Base-by-base conservation (phyloP, 257 asterid species). In the Solanum lycopersicoides region DNA sequence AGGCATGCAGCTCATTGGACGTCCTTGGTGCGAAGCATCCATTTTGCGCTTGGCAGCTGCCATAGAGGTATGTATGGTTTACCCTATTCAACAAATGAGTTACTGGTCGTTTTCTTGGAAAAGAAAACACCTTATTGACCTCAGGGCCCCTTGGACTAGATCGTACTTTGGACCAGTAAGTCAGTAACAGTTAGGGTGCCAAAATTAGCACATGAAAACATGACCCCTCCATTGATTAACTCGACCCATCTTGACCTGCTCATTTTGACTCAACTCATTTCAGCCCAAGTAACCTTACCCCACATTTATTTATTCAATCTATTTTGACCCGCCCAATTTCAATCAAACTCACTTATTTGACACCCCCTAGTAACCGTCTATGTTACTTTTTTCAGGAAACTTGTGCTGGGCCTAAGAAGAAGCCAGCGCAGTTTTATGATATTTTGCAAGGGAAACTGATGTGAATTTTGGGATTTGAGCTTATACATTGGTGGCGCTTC, bases 11-110 rank as follows among this genome's bases (percentile, higher is more conserved):
- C 89, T 96, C 89, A 92, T 97, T 15, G 99, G 99, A 35, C 95
- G 98, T 32, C 99, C 99, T 41, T 97, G 99, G 99, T 90, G 95
- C 50, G 99, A 96, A 90, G 98, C 99, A 87, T 92, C 99, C 45
- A 83, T 96, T 86, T 89, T 96, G 89, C 98, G 94, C 83, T 91
- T 97, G 90, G 98, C 99, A 63, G 95, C 98, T 90, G 95, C 98
- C 9, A 50, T 97, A 12, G 96, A 95, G 98, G 99, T 97, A 89
- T 41, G 99, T 97, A 89, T 41, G 79, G 28, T 18, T 28, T 15
- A 13, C 25, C 84, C 65, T 30, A 1, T 47, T 63, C 84, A 80
- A 47, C 68, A 25, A 25, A 77, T 7, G 63, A 77, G 63, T n/a
- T 7, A 77, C 63, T 8, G 39, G 23, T n/a, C 63, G 25, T 8